phyloP scores from a whole-genome alignment of 2,329 filamentous ascomycete species.

The Byssoonygena ceratinophila region DNA sequence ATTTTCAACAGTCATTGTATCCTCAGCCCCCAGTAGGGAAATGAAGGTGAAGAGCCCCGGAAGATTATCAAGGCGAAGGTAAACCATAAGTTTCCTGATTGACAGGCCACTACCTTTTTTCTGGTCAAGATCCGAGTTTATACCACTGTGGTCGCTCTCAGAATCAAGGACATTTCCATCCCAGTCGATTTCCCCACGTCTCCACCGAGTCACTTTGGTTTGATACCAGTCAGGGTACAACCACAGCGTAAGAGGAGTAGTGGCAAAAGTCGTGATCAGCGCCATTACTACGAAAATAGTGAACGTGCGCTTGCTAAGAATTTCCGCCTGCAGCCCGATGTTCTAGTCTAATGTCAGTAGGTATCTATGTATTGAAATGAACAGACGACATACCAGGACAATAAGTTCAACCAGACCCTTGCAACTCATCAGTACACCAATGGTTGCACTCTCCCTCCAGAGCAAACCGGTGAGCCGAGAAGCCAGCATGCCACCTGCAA shows the following conservation, averaged over 20 bases:
- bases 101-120: constrained; percentile 43
- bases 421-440: constrained; percentile 89
- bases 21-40: constrained; percentile 58
- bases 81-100: constrained; percentile 61
- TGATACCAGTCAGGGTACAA: constrained; percentile 72
- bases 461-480: constrained; percentile 65
- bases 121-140: constrained; percentile 32
- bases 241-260: constrained; percentile 61
- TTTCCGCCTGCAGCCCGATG: constrained; percentile 73
- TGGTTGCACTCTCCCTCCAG: constrained; percentile 82
- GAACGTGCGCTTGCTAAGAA: constrained; percentile 70
- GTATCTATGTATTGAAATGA: background rate
- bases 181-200: constrained; percentile 85
- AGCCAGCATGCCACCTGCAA: constrained; percentile 69
- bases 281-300: constrained; percentile 96
- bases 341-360: constrained; percentile 40
- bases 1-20: constrained; percentile 27
- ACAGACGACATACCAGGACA: constrained; percentile 56
- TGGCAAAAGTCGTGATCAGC: constrained; percentile 71
- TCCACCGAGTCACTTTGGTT: constrained; percentile 62
- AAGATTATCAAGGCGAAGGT: constrained; percentile 74
- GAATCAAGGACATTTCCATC: constrained; percentile 48
- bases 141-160: constrained; percentile 34
- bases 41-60: constrained; percentile 72
- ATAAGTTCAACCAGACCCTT: constrained; percentile 93